Conservation (phyloP, 73 alveolate species). For the Blepharisma japonicum region DNA sequence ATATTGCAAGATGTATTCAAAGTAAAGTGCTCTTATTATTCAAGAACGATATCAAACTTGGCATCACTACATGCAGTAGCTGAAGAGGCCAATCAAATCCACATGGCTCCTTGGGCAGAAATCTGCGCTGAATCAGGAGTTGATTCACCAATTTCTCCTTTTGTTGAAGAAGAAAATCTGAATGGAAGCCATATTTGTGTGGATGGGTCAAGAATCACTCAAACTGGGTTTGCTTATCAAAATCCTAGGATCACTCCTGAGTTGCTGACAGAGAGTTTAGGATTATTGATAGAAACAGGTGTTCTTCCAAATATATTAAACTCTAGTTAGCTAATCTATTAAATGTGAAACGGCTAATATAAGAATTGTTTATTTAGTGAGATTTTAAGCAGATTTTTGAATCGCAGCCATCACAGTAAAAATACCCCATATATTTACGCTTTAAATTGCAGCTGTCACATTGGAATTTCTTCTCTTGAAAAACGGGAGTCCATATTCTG, state of each 20-base stretch:
- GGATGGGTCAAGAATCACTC: background rate
- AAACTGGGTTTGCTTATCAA: background rate
- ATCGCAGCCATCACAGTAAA: too few relatives aligned
- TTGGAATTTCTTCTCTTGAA: too few relatives aligned
- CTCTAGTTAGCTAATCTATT: background rate
- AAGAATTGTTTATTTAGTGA: too few relatives aligned
- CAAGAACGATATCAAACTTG: slow-evolving; percentile 10
- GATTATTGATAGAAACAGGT: background rate
- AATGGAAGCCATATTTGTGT: slow-evolving; percentile 23
- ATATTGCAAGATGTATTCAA: background rate
- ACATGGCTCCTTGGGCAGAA: slow-evolving; percentile 33
- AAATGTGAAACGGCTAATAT: too few relatives aligned
- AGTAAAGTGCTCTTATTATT: background rate
- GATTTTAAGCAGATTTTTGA: too few relatives aligned
- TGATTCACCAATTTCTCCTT: slow-evolving; percentile 24
- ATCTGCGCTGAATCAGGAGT: slow-evolving; percentile 3
- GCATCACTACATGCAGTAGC: slow-evolving; percentile 30
- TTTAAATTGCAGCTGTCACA: too few relatives aligned
- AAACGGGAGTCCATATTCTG: too few relatives aligned
- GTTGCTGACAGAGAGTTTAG: background rate
- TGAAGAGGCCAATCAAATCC: slow-evolving; percentile 34
- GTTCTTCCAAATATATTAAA: slow-evolving; percentile 13
- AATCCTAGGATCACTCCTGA: background rate
- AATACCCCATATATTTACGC: too few relatives aligned
- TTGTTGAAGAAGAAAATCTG: slow-evolving; percentile 18